Conservation (phyloP, 306 rosid species). For the Mimosa pudica region DNA sequence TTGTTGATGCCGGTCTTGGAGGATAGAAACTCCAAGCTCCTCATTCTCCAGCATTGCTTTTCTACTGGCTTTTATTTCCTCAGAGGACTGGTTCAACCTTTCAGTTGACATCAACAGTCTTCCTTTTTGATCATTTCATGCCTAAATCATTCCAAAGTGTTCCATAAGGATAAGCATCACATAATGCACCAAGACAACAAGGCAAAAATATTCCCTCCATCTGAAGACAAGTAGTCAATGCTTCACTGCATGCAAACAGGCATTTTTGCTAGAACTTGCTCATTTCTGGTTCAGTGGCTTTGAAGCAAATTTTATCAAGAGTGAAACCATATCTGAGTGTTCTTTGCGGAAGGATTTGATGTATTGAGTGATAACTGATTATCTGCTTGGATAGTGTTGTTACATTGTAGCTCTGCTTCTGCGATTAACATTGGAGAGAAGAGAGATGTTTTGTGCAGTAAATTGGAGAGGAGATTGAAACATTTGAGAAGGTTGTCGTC, state of each 20-base stretch:
- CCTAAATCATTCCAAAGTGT: conserved; percentile 34
- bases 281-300: conserved; percentile 13
- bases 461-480: conserved; percentile 34
- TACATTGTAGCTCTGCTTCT: conserved; percentile 21
- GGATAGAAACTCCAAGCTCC: conserved; percentile 66
- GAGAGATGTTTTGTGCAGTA: conserved; percentile 8
- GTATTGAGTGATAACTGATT: background rate
- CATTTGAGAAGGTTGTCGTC: conserved; percentile 11
- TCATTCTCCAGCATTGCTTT: conserved; percentile 62
- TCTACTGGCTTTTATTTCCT: conserved; percentile 59
- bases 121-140: conserved; percentile 56
- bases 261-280: conserved; percentile 28
- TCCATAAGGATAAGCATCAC: background rate
- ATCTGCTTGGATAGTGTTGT: conserved; percentile 28
- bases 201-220: background rate
- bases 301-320: conserved; percentile 5
- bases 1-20: conserved; percentile 71
- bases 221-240: no score
- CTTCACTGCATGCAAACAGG: no score
- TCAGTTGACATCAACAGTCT: conserved; percentile 60
- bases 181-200: background rate
- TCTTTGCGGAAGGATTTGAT: background rate
- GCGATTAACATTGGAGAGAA: conserved; percentile 18
- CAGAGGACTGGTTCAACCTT: conserved; percentile 61
- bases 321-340: background rate